Conservation (phyloP, 2,329 filamentous ascomycete species). For the Pseudogymnoascus sp. region DNA sequence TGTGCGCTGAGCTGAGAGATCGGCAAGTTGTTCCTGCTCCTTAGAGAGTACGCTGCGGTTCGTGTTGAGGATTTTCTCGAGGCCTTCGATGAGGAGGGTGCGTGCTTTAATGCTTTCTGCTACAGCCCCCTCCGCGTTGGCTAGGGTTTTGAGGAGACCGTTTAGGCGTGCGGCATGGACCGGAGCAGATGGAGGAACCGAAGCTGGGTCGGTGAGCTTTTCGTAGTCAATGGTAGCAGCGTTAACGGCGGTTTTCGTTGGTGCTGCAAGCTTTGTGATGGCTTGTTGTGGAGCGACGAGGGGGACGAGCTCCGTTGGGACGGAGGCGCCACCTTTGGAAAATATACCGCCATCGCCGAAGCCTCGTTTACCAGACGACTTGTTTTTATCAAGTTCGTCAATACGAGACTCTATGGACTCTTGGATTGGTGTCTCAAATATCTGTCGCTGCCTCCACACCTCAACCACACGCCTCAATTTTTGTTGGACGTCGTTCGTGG, state of each 20-base stretch:
- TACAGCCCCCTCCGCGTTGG: slow-evolving; percentile 80
- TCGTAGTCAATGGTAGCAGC: slow-evolving; percentile 75
- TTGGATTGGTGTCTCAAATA: slow-evolving; percentile 77
- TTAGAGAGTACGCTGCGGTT: slow-evolving; percentile 62
- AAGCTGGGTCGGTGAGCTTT: slow-evolving; percentile 68
- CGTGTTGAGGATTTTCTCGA: slow-evolving; percentile 73
- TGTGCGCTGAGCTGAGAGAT: slow-evolving; percentile 58
- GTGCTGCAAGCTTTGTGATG: slow-evolving; percentile 63
- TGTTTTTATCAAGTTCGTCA: slow-evolving; percentile 59
- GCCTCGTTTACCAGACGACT: slow-evolving; percentile 44
- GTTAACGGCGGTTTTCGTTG: slow-evolving; percentile 58
- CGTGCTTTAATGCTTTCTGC: slow-evolving; percentile 84
- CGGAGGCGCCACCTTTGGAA: slow-evolving; percentile 45
- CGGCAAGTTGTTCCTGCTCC: slow-evolving; percentile 60
- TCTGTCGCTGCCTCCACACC: slow-evolving; percentile 80
- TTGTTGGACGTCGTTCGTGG: slow-evolving; percentile 74
- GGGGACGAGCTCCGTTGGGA: slow-evolving; percentile 70
- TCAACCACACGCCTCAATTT: slow-evolving; percentile 87
- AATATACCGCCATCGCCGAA: slow-evolving; percentile 64
- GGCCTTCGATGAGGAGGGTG: slow-evolving; percentile 64
- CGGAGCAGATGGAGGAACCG: slow-evolving; percentile 67
- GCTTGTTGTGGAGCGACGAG: slow-evolving; percentile 68
- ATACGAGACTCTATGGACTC: slow-evolving; percentile 72
- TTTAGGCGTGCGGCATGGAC: slow-evolving; percentile 87
- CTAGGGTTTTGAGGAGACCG: slow-evolving; percentile 80